A percentile compares a stretch with the other conserved stretches of the same genome.
Evolutionary conservation across 768 basidiomycete species (phyloP).

Genomic region (Mycena haematopus): DNA sequence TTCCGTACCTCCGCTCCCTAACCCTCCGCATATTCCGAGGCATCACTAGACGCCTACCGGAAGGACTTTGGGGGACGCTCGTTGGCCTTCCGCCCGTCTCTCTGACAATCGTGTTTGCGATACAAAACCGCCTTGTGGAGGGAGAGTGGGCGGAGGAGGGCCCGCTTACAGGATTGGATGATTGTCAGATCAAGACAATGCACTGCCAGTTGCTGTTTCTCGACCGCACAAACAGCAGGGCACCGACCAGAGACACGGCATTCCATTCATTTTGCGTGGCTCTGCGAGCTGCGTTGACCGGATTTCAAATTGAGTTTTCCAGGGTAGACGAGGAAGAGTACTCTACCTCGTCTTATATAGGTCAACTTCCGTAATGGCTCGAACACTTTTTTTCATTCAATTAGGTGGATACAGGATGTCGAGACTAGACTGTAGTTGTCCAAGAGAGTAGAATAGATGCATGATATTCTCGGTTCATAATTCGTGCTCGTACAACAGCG

Average conservation of each 20-base stretch:
- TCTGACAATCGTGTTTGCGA: constrained; percentile 11
- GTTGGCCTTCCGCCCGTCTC: background rate
- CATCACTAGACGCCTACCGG: constrained; percentile 7
- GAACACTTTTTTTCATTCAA: background rate
- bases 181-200: background rate
- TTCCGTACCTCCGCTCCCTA: constrained; percentile 13
- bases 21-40: constrained; percentile 8
- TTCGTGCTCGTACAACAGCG: no score
- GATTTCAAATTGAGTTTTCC: background rate
- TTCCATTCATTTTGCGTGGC: constrained; percentile 5
- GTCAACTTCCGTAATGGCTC: background rate
- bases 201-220: constrained; percentile 9
- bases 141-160: background rate
- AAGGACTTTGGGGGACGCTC: constrained; percentile 13
- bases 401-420: no score
- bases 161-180: background rate
- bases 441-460: no score
- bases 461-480: no score
- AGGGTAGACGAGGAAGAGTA: background rate
- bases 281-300: background rate
- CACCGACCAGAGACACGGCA: background rate
- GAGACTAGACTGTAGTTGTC: no score
- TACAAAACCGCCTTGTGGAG: constrained; percentile 15
- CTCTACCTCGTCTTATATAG: constrained; percentile 5
- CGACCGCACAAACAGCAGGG: background rate